Percentiles rank a stretch among this genome's conserved stretches.
Conservation (phyloP, 2,329 filamentous ascomycete genomes). For the Fusarium subtropicale region DNA sequence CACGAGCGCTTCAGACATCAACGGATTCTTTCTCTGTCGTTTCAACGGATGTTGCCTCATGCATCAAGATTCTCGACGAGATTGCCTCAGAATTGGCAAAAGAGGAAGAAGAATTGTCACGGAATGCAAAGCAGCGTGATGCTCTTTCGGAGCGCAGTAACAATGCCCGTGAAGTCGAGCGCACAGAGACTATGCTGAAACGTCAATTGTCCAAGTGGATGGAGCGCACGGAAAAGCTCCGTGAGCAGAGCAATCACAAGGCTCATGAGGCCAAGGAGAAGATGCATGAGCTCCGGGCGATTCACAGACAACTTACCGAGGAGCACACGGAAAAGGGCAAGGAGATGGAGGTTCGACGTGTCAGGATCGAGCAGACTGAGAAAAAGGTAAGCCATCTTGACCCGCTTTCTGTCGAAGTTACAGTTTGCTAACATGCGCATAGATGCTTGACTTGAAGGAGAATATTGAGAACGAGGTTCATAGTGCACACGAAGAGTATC, state of each 20-base stretch:
- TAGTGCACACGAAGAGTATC: conserved; percentile 89
- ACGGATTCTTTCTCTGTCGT: conserved; percentile 90
- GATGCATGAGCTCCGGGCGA: conserved; percentile 87
- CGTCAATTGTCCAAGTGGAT: conserved; percentile 88
- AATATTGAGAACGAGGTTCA: conserved; percentile 96
- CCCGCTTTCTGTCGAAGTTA: background rate
- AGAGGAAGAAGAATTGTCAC: conserved; percentile 89
- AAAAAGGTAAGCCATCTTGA: conserved; percentile 78
- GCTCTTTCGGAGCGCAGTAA: conserved; percentile 88
- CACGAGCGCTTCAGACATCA: conserved; percentile 91
- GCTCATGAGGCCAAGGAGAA: conserved; percentile 82
- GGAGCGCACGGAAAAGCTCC: conserved; percentile 85
- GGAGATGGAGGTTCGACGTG: conserved; percentile 90
- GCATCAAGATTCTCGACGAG: conserved; percentile 90
- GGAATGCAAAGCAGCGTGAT: conserved; percentile 84
- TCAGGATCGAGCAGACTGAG: conserved; percentile 97
- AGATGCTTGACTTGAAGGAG: conserved; percentile 98
- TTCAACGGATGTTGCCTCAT: conserved; percentile 84
- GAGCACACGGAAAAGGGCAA: conserved; percentile 88
- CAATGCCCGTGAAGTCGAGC: conserved; percentile 90
- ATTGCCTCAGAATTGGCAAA: conserved; percentile 85
- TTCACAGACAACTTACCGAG: conserved; percentile 84
- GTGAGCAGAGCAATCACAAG: conserved; percentile 83
- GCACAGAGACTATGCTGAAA: conserved; percentile 84
- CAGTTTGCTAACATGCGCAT: conserved; percentile 40